A percentile compares a stretch with the other conserved stretches of the same genome.
phyloP scores from a whole-genome alignment of 1,139 yeast species.

The Suhomyces taliae region DNA sequence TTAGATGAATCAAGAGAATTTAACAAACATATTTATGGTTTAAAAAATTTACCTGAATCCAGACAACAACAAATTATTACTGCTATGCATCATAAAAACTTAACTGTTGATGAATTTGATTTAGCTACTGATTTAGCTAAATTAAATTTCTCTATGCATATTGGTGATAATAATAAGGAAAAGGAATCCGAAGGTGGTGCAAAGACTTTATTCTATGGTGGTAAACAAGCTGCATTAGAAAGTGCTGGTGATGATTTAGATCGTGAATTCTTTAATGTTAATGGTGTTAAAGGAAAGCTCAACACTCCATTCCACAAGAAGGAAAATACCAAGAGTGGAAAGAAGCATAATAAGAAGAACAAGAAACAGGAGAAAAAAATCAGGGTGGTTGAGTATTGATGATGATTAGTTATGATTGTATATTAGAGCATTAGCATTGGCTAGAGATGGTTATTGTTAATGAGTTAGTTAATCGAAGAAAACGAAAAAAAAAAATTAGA shows the following conservation, averaged over 20 bases:
- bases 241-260: slow-evolving; percentile 81
- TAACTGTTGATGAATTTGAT: slow-evolving; percentile 55
- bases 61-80: slow-evolving; percentile 68
- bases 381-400: slow-evolving; percentile 42
- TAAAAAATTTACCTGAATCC: slow-evolving; percentile 64
- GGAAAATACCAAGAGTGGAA: slow-evolving; percentile 25
- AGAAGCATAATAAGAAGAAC: slow-evolving; percentile 80
- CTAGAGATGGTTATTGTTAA: too few species aligned
- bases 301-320: slow-evolving; percentile 72
- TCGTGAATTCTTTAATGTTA: slow-evolving; percentile 76
- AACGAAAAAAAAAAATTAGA: not conserved
- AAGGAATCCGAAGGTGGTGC: slow-evolving; percentile 21
- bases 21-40: slow-evolving; percentile 70
- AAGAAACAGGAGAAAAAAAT: slow-evolving; percentile 59
- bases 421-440: not conserved
- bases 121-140: slow-evolving; percentile 67
- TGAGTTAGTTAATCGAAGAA: not conserved
- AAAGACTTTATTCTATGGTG: slow-evolving; percentile 62
- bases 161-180: slow-evolving; percentile 43
- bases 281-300: slow-evolving; percentile 60
- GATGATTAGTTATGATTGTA: slow-evolving; percentile 3
- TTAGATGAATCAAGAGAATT: slow-evolving; percentile 57
- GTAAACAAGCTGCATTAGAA: slow-evolving; percentile 75
- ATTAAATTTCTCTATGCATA: slow-evolving; percentile 78
- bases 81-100: slow-evolving; percentile 58